phyloP scores from a whole-genome alignment of 2,329 filamentous ascomycete species.

The Trichoderma atrobrunneum region DNA sequence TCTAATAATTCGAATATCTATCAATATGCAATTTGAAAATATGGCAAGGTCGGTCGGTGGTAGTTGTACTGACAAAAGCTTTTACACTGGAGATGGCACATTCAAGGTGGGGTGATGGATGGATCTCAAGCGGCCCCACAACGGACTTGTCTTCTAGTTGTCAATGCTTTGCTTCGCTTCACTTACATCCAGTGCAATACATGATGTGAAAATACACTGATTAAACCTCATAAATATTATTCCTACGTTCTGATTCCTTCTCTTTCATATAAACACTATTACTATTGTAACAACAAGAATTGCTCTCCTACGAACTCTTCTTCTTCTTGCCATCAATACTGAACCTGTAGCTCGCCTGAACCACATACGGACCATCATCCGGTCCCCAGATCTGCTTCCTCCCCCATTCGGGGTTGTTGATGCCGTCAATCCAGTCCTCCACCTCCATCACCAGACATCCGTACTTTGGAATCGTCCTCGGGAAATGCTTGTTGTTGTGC shows the following conservation, averaged over 20 bases:
- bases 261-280: background rate
- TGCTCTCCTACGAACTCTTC: background rate
- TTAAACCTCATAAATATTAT: background rate
- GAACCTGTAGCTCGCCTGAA: conserved; percentile 61
- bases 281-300: conserved; percentile 30
- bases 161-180: background rate
- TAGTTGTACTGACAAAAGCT: conserved; percentile 7
- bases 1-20: background rate
- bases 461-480: conserved; percentile 66
- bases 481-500: conserved; percentile 50
- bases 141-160: background rate
- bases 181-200: background rate
- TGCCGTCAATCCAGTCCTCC: conserved; percentile 89
- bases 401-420: conserved; percentile 89
- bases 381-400: conserved; percentile 64
- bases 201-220: background rate
- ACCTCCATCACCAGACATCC: conserved; percentile 90
- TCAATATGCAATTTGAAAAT: background rate
- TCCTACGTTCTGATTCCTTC: background rate
- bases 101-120: conserved; percentile 5
- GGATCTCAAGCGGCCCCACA: background rate
- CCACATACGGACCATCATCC: conserved; percentile 57
- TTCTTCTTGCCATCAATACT: conserved; percentile 36
- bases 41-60: background rate
- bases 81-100: background rate